Conservation (phyloP, 306 rosid genomes). For the Trifolium dubium region DNA sequence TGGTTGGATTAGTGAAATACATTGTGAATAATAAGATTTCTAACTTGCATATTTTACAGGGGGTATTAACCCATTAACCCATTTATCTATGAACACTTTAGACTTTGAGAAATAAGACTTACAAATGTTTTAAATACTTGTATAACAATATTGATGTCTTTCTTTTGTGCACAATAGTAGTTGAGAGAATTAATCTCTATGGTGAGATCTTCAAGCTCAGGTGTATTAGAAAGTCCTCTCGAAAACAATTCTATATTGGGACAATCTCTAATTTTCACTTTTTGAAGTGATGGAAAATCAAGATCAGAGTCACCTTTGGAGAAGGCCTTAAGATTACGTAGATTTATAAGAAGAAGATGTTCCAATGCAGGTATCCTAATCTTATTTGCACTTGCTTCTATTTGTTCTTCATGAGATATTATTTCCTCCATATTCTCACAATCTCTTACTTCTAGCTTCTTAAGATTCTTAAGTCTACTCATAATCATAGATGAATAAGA, state of each 20-base stretch:
- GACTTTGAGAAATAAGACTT: neutral
- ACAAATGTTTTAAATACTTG: slow-evolving; percentile 4
- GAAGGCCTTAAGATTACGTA: neutral
- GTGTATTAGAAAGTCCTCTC: neutral
- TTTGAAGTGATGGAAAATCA: neutral
- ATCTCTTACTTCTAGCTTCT: neutral
- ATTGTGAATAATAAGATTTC: no score
- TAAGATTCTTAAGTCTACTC: neutral
- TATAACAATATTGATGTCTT: slow-evolving; percentile 9
- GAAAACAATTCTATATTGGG: slow-evolving; percentile 14
- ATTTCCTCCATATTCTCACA: neutral
- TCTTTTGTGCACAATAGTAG: neutral
- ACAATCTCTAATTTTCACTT: neutral
- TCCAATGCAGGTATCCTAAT: neutral
- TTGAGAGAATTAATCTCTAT: neutral
- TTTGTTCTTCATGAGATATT: neutral
- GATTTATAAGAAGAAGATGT: neutral
- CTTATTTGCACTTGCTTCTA: neutral
- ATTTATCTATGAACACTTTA: no score
- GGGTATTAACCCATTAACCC: no score
- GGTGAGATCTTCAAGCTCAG: neutral
- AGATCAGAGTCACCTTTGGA: neutral
- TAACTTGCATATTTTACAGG: no score
- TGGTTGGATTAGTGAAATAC: no score
- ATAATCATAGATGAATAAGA: neutral